Conservation (phyloP, 768 basidiomycete genomes). For the Podaxis sp. region DNA sequence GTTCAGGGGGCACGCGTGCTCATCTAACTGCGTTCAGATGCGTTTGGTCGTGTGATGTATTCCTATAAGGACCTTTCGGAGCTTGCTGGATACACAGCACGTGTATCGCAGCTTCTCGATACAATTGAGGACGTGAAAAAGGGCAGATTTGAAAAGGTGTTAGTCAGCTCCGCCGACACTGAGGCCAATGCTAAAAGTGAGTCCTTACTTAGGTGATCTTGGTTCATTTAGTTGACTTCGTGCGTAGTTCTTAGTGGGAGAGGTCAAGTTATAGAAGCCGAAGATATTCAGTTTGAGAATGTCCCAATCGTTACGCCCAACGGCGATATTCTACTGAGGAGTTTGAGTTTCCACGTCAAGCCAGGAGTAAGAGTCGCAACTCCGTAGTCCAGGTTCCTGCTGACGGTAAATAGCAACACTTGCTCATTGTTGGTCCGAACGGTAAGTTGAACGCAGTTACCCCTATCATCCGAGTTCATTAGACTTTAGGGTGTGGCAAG, state of each 20-base stretch:
- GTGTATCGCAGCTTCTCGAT: slow-evolving; percentile 85
- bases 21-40: slow-evolving; percentile 50
- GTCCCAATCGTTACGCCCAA: slow-evolving; percentile 97
- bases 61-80: slow-evolving; percentile 97
- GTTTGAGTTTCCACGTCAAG: slow-evolving; percentile 85
- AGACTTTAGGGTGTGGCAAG: slow-evolving; percentile 70
- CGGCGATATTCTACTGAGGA: slow-evolving; percentile 85
- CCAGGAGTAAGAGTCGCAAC: slow-evolving; percentile 59
- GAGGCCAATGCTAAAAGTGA: slow-evolving; percentile 77
- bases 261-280: slow-evolving; percentile 78
- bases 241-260: slow-evolving; percentile 70
- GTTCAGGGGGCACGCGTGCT: not conserved
- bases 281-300: slow-evolving; percentile 88
- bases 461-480: not conserved
- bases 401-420: slow-evolving; percentile 62
- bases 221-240: not conserved
- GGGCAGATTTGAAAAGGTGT: slow-evolving; percentile 86
- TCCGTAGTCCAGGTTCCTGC: not conserved
- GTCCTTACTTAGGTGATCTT: slow-evolving; percentile 22
- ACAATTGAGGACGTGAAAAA: slow-evolving; percentile 85
- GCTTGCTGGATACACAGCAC: slow-evolving; percentile 91
- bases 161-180: slow-evolving; percentile 70
- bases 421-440: slow-evolving; percentile 93
- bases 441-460: slow-evolving; percentile 41
- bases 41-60: slow-evolving; percentile 94